Base-by-base conservation (phyloP, 495 filamentous ascomycete species). In the Annulohypoxylon nitens region DNA sequence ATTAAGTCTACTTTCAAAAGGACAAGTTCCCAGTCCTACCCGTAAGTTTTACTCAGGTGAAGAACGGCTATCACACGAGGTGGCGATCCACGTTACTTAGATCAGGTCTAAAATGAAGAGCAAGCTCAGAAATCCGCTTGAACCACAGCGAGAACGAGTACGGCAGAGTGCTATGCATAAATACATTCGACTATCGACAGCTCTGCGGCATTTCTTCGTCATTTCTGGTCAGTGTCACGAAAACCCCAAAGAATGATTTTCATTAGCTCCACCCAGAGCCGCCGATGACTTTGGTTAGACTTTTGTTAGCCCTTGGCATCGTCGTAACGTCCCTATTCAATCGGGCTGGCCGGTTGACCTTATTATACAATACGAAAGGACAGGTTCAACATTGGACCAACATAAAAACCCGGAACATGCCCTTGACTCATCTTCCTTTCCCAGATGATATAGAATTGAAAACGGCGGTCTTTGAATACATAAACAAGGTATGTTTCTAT, bases 211-310 rank as follows among this genome's bases (percentile, higher is more conserved):
- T 7, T 51, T 7, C 11, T 11, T 51, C 48, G 12, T 26, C 25
- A 54, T 33, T 33, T 33, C 25, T n/a, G 23, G 25, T 30, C 23
- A 26, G 25, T 54, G 25, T 33, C 30, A 37, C 30, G n/a, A 37
- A 18, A n/a, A 12, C 16, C 16, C n/a, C 14, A 9, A 37, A 33
- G 51, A 55, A n/a, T 37, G 53, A 57, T 36, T 18, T 57, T 57
- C 30, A 57, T 37, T 37, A 25, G 20, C 53, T 57, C 53, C 30
- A 57, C 53, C 53, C 10, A 57, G 53, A 57, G 53, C 53, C 53
- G 53, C 53, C 33, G 30, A 57, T 57, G 53, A 30, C 1, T 30
- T 30, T 30, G 30, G 30, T 30, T 30, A 30, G 30, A 57, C 16
- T 1, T 57, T 36, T 4, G 20, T 57, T 30, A 6, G 30, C n/a